Evolutionary conservation across 148 eudicot genomes (phyloP), one percentile per base, ranked within the genome.

Genomic region (Arctostaphylos glauca): DNA sequence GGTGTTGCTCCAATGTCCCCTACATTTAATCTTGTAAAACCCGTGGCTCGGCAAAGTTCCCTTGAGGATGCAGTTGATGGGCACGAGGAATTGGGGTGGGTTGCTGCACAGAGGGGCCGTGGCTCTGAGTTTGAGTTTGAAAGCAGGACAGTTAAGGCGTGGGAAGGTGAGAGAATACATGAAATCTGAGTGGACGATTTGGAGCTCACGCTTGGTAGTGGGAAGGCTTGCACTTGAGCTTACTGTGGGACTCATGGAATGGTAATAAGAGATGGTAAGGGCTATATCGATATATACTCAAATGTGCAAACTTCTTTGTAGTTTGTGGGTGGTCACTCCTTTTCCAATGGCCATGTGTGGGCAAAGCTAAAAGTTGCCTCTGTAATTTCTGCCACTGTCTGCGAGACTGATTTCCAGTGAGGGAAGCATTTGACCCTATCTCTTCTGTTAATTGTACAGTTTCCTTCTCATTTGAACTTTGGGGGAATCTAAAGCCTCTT

Each of bases 151-250:
- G 93, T 96, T 64, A 96, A 89, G 83, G 97, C 99, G 1, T 96
- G 98, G 99, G 99, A 93, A 85, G 99, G 99, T 3, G 99, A 96
- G 87, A 91, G 90, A 78, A 94, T 94, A 86, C 97, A 93, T 84
- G 99, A 96, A 80, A 90, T 94, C 7, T 95, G 91, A 23, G 85
- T 84, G 54, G 99, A 96, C 55, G 98, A 94, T 88, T 86, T 96
- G 88, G 99, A 96, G 89, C 98, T 96, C 81, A 93, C 99, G 0
- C 95, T 96, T 75, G 98, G 97, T n/a, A 87, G 88, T 82, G 89
- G 95, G 59, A 96, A 94, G 85, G 85, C 89, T 70, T 81, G 81
- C 31, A 76, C 84, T 84, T 90, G 81, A 83, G 68, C 56, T 72
- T 78, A 43, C 46, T 23, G n/a, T 80, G 75, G 58, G 58, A 12